Percentiles rank a stretch among this genome's conserved stretches.
These are phyloP conservation scores for Cercospora sojina DNA, from an alignment of 2,329 filamentous ascomycete genomes.

Conservation along the genomic window DNA sequence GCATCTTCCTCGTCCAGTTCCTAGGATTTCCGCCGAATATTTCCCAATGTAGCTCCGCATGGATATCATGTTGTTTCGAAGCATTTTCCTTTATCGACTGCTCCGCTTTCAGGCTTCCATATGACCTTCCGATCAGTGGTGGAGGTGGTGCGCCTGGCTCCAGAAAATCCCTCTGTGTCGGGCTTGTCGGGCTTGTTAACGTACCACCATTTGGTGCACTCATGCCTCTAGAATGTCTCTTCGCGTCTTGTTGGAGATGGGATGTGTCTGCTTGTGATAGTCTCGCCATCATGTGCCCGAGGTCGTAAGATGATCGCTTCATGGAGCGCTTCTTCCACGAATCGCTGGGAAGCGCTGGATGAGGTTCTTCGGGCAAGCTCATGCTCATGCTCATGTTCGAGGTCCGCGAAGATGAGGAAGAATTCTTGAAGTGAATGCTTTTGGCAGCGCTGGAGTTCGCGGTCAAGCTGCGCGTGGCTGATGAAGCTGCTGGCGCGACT, in stretches of 20 bases:
- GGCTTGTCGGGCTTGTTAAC: neutral
- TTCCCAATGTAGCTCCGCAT: slow-evolving; percentile 20
- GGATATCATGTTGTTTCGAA: slow-evolving; percentile 9
- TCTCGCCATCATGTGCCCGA: neutral
- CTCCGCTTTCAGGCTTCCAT: neutral
- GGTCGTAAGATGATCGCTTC: slow-evolving; percentile 4
- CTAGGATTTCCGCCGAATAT: slow-evolving; percentile 36
- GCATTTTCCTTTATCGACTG: neutral
- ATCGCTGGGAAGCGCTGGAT: neutral
- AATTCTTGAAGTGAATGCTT: neutral
- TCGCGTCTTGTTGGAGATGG: neutral
- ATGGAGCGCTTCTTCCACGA: neutral
- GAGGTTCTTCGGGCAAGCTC: neutral
- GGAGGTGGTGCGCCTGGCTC: neutral
- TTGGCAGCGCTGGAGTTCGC: neutral
- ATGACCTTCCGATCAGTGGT: neutral
- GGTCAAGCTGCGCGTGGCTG: neutral
- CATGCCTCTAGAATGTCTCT: neutral
- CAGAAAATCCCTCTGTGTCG: neutral
- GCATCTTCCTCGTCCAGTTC: slow-evolving; percentile 40
- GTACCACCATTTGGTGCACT: neutral
- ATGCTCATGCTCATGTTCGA: neutral
- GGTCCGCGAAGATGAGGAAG: neutral
- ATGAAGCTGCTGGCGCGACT: neutral
- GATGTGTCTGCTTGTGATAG: neutral